Percentiles rank a stretch among this genome's conserved stretches.
Evolutionary conservation across 352 stramenopile genomes (phyloP).

Genomic region (Globisporangium echinulatum): DNA sequence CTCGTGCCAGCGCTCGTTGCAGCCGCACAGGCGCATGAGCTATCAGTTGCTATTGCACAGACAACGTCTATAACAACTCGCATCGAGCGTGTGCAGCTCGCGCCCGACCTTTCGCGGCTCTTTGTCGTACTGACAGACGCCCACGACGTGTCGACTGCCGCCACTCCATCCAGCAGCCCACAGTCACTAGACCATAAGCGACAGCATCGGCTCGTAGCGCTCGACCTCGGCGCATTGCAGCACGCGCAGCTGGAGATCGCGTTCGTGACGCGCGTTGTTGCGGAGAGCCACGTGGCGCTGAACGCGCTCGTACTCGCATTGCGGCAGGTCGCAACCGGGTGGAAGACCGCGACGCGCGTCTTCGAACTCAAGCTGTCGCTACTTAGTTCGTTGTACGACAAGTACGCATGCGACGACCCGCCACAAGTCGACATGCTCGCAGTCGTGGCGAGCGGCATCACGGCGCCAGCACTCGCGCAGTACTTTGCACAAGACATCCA

Average conservation of each 20-base stretch:
- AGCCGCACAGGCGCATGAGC: neutral
- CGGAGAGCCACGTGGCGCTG: constrained; percentile 22
- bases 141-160: too few relatives aligned
- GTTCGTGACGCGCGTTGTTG: constrained; percentile 22
- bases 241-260: constrained; percentile 23
- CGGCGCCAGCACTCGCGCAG: constrained; percentile 53
- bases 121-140: constrained; percentile 19
- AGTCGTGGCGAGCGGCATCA: constrained; percentile 47
- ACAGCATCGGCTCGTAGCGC: constrained; percentile 17
- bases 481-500: constrained; percentile 83
- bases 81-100: constrained; percentile 28
- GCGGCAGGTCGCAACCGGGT: constrained; percentile 47
- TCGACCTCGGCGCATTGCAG: constrained; percentile 28
- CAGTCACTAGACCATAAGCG: too few relatives aligned
- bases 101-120: constrained; percentile 30
- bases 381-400: constrained; percentile 69
- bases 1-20: constrained; percentile 22
- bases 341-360: constrained; percentile 70
- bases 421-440: constrained; percentile 75
- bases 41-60: constrained; percentile 10
- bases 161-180: neutral
- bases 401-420: constrained; percentile 56
- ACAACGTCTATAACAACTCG: too few relatives aligned
- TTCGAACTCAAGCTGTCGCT: constrained; percentile 78
- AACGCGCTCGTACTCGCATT: constrained; percentile 20